Evolutionary conservation across 352 stramenopile species (phyloP), one percentile per base, ranked within the genome.

Genomic region (Phytophthora sp.): DNA sequence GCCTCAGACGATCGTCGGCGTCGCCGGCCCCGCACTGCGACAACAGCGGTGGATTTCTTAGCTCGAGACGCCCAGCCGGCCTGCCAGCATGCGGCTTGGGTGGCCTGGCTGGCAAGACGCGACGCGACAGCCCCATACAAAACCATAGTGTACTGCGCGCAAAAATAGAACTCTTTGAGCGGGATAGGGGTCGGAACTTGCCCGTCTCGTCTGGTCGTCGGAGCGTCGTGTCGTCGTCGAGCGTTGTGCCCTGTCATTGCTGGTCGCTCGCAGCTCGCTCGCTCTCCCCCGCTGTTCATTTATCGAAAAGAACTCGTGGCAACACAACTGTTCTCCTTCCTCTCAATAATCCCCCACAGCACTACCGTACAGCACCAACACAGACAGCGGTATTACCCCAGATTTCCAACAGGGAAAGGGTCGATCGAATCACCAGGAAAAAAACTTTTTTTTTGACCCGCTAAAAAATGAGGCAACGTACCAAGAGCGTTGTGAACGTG

Each of bases 401-500:
- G 36, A 49, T n/a, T n/a, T n/a, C 4, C 24, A 23, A 38, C 55
- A 47, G 29, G 31, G 15, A 52, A 63, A 15, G 20, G 0, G 8
- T 20, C 47, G n/a, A n/a, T 31, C 7, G 26, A 11, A 27, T 13
- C 27, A 41, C 29, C 42, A 57, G 39, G 51, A 58, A 51, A 53
- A 66, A 12, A 44, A 36, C 53, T n/a, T n/a, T n/a, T n/a, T 29
- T 44, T 50, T n/a, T 33, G 23, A 33, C 9, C 27, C 18, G 27
- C 15, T 35, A 54, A 54, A 54, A 41, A 33, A 93, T 93, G 85
- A 78, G 85, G 27, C 80, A 84, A 50, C 82, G 85, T 24, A 91
- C 85, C 41, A 85, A 84, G 69, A 89, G 77, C 62, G 80, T 93
- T 12, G 79, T 90, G 39, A 90, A 75, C 62, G 73, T 85, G 39